Percentiles rank a stretch among this genome's conserved stretches.
phyloP scores from a whole-genome alignment of 208 protist genomes.

The Jaenimonas drosophilae region DNA sequence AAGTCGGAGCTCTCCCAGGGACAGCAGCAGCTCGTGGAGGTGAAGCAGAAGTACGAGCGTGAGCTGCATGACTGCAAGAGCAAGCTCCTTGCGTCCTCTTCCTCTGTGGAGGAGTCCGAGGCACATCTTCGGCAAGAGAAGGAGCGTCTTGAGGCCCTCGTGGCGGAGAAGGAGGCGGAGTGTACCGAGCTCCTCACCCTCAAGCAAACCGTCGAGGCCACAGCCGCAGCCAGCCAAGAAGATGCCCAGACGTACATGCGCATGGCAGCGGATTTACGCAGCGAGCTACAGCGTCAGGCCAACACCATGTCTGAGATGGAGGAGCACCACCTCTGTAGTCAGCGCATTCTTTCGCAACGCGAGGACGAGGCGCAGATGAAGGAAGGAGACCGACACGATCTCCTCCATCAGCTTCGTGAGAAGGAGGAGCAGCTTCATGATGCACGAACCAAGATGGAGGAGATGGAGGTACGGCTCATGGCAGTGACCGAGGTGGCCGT shows the following conservation, averaged over 20 bases:
- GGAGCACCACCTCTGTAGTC: conserved; percentile 12
- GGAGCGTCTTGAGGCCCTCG: too few species aligned
- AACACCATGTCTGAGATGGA: conserved; percentile 5
- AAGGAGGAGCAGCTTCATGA: conserved; percentile 29
- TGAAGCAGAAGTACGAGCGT: conserved; percentile 22
- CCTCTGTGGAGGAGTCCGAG: conserved; percentile 14
- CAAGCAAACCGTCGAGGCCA: too few species aligned
- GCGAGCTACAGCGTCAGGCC: conserved; percentile 8
- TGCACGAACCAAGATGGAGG: too few species aligned
- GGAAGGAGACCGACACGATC: conserved; percentile 20
- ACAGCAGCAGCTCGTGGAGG: too few species aligned
- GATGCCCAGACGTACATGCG: conserved; percentile 14
- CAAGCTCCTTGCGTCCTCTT: conserved; percentile 22
- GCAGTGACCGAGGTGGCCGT: too few species aligned
- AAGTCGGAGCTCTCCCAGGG: too few species aligned
- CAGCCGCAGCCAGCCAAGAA: too few species aligned
- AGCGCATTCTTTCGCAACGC: conserved; percentile 11
- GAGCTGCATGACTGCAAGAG: conserved; percentile 13
- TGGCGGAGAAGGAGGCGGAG: too few species aligned
- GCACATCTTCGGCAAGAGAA: conserved; percentile 8
- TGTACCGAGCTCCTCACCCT: too few species aligned
- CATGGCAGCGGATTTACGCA: conserved; percentile 25
- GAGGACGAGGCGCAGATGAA: conserved; percentile 17
- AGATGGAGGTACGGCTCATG: too few species aligned
- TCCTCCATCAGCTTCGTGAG: conserved; percentile 16